Base-by-base conservation (phyloP, 495 filamentous ascomycete species). In the Penicillium longicatenatum region DNA sequence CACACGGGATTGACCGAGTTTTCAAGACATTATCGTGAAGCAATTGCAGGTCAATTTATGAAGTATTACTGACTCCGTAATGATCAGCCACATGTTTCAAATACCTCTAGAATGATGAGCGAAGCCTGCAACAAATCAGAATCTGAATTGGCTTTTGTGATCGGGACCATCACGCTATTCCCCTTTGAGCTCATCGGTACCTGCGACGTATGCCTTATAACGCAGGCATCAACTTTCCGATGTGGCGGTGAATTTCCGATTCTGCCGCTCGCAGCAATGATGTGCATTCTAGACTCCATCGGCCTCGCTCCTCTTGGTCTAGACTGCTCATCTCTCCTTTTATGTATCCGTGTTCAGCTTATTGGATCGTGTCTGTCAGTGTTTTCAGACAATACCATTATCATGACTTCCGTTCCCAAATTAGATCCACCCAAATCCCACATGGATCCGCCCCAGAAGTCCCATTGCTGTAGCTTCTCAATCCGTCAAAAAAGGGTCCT, bases 401-500 rank as follows among this genome's bases (percentile, higher is more conserved):
- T 39, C 8, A 17, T 39, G 14, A 39, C 1, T 10, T 35, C 31
- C 31, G 31, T 35, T 39, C 37, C 37, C 14, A 50, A 31, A 50
- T 52, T 51, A 72, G 31, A 76, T 63, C 5, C 74, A n/a, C 74
- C 74, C 73, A 78, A 10, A 69, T 57, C 1, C 75, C 73, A 26
- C 77, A 46, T 9, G 73, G 72, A 63, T 77, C 71, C 4, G 37
- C 16, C 2, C 63, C 67, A n/a, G 59, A 54, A 33, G 61, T 29
- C 43, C 31, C 58, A 54, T 70, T 53, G 31, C 55, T 77, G 75
- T 14, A 79, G 56, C 30, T 47, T 71, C 61, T 70, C 76, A 22
- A 83, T 76, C 33, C 80, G 62, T 41, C 64, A 70, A 1, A 90
- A 80, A 0, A 89, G 67, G 9, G 85, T 50, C 0, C 90, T 90